Evolutionary conservation across 78 protist species (phyloP), one percentile per base, ranked within the genome.

Genomic region (Corallochytrium limacisporum): DNA sequence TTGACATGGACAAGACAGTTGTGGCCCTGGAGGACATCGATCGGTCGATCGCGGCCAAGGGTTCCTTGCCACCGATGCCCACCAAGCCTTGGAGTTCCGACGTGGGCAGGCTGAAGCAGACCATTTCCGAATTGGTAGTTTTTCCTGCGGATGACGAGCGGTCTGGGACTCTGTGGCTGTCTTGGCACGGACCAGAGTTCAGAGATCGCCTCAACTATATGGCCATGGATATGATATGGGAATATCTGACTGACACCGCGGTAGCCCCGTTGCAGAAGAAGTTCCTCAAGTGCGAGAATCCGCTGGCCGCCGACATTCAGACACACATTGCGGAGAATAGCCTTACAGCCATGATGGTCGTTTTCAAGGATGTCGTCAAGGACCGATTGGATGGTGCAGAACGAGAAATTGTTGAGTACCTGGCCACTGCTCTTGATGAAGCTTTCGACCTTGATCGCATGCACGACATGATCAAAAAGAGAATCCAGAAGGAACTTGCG

Each of bases 181-280:
- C 48, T 9, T 78, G 72, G 72, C 72, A 67, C 28, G 63, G 51
- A 2, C 69, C 69, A 3, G 22, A 18, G n/a, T 56, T 4, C 63
- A 13, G 18, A 18, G 55, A 32, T 20, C 29, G 29, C 24, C 13
- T 3, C 10, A 62, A 37, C 48, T 16, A 2, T n/a, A 3, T 2
- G 29, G 62, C 39, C 22, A 6, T 76, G 16, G 31, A 8, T 4
- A 1, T 72, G 40, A 54, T 77, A 18, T 46, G 32, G 60, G 6
- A 0, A 26, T 81, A 81, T 51, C 63, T 81, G 31, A 53, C 72
- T 20, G 75, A 76, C 43, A n/a, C 59, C 4, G 43, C 82, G 4
- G 72, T 62, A 20, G 2, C 81, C 13, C 79, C 67, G n/a, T 71
- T 75, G 33, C 38, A 7, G 12, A 15, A 24, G 15, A 50, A 51